Evolutionary conservation across 441 rosid genomes (phyloP).

Genomic region (Euphorbia schlechtendalii): DNA sequence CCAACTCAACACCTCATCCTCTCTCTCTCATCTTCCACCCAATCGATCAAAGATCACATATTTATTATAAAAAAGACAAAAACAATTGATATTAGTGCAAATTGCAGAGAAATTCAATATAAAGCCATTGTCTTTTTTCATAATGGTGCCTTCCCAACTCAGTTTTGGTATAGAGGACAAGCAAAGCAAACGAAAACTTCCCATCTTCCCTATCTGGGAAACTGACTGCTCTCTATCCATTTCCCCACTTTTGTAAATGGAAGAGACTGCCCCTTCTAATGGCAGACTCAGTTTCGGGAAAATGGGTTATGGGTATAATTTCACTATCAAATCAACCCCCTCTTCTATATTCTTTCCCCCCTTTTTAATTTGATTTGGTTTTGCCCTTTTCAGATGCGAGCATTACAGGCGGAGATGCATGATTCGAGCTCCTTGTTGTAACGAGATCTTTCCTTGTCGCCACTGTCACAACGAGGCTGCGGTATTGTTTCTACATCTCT

Average conservation of each 20-base stretch:
- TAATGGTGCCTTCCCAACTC: no score
- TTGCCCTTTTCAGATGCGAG: conserved; percentile 47
- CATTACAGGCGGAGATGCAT: conserved; percentile 90
- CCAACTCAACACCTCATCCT: conserved; percentile 15
- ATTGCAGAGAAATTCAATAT: not conserved
- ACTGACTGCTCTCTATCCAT: conserved; percentile 3
- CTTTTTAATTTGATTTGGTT: not conserved
- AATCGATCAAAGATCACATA: no score
- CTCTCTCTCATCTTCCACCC: not conserved
- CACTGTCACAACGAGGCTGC: conserved; percentile 92
- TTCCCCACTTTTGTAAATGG: no score
- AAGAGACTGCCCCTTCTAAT: conserved; percentile 40
- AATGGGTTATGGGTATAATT: conserved; percentile 81
- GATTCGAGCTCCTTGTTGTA: conserved; percentile 95
- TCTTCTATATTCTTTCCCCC: no score
- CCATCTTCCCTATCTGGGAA: conserved; percentile 30
- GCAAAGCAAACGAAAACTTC: not conserved
- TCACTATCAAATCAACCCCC: not conserved
- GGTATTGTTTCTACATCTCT: conserved; percentile 29
- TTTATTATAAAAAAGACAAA: no score
- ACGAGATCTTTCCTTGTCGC: conserved; percentile 85
- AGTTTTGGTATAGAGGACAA: not conserved
- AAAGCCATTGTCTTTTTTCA: not conserved
- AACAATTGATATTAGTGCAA: no score
- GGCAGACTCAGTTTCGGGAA: conserved; percentile 84